phyloP scores from a whole-genome alignment of 352 stramenopile species.

The Globisporangium rhizosaccharum region DNA sequence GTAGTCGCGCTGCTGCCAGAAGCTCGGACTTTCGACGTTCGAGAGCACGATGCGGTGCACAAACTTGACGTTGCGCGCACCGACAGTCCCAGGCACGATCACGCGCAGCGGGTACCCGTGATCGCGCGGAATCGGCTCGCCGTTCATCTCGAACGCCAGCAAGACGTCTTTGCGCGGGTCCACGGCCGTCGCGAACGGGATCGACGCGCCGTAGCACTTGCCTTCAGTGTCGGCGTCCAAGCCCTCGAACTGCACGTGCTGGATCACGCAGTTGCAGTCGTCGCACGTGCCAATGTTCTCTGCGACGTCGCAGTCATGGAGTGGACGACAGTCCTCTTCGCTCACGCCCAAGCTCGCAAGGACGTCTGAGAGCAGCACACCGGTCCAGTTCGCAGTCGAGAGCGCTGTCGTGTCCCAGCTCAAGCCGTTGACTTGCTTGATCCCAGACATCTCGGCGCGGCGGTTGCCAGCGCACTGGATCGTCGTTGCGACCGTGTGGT shows the following conservation, averaged over 20 bases:
- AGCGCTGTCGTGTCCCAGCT: constrained; percentile 58
- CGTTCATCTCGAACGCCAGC: constrained; percentile 99
- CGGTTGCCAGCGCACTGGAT: constrained; percentile 93
- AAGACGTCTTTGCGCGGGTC: constrained; percentile 94
- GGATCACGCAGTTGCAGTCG: constrained; percentile 62
- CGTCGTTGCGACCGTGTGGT: constrained; percentile 77
- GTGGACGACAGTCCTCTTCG: constrained; percentile 29
- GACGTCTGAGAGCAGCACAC: constrained; percentile 86
- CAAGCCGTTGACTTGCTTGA: constrained; percentile 37
- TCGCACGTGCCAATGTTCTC: constrained; percentile 52
- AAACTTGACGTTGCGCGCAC: constrained; percentile 97
- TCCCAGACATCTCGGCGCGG: constrained; percentile 65
- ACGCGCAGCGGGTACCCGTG: constrained; percentile 96
- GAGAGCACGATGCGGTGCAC: constrained; percentile 88
- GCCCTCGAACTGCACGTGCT: constrained; percentile 85
- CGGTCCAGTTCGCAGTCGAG: constrained; percentile 88
- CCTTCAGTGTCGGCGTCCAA: constrained; percentile 78
- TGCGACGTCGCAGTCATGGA: constrained; percentile 45
- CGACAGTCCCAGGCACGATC: constrained; percentile 94
- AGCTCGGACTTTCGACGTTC: constrained; percentile 78
- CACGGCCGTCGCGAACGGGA: constrained; percentile 92
- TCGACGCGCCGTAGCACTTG: constrained; percentile 85
- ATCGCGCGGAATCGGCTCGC: constrained; percentile 87
- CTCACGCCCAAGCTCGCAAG: constrained; percentile 63
- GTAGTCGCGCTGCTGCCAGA: constrained; percentile 93